Evolutionary conservation across 495 filamentous ascomycete genomes (phyloP).

Genomic region (Aspergillus ellipticus): DNA sequence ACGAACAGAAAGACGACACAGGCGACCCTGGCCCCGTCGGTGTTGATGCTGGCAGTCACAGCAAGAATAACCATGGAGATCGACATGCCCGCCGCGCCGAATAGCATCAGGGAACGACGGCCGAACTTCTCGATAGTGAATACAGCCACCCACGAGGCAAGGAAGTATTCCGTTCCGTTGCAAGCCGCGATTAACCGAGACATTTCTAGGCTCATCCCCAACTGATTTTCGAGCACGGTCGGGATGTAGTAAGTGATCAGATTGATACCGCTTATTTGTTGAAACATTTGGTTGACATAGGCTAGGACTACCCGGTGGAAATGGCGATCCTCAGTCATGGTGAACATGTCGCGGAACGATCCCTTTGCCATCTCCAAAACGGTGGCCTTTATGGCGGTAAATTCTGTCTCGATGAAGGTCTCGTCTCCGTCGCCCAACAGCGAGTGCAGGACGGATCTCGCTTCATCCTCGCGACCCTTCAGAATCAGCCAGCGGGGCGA

Average conservation of each 20-base stretch:
- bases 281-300: slow-evolving; percentile 76
- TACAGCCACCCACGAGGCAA: slow-evolving; percentile 68
- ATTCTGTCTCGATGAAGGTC: slow-evolving; percentile 57
- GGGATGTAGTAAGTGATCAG: slow-evolving; percentile 72
- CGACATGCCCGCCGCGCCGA: slow-evolving; percentile 67
- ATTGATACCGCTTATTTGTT: slow-evolving; percentile 75
- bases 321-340: slow-evolving; percentile 67
- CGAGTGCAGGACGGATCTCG: slow-evolving; percentile 57
- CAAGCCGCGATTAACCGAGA: slow-evolving; percentile 67
- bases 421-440: slow-evolving; percentile 52
- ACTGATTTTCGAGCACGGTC: slow-evolving; percentile 57
- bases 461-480: slow-evolving; percentile 63
- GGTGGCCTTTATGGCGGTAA: slow-evolving; percentile 70
- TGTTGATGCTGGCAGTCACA: slow-evolving; percentile 34
- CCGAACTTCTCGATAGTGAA: slow-evolving; percentile 68
- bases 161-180: slow-evolving; percentile 72
- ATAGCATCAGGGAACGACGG: slow-evolving; percentile 67
- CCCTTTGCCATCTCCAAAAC: slow-evolving; percentile 68
- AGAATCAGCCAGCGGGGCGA: slow-evolving; percentile 73
- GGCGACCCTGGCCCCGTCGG: slow-evolving; percentile 37
- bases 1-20: slow-evolving; percentile 65
- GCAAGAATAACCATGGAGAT: slow-evolving; percentile 66
- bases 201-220: slow-evolving; percentile 51
- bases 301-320: slow-evolving; percentile 69
- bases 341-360: slow-evolving; percentile 65